phyloP scores from a whole-genome alignment of 805 yeast species.

The Barnettozyma wickerhamii region DNA sequence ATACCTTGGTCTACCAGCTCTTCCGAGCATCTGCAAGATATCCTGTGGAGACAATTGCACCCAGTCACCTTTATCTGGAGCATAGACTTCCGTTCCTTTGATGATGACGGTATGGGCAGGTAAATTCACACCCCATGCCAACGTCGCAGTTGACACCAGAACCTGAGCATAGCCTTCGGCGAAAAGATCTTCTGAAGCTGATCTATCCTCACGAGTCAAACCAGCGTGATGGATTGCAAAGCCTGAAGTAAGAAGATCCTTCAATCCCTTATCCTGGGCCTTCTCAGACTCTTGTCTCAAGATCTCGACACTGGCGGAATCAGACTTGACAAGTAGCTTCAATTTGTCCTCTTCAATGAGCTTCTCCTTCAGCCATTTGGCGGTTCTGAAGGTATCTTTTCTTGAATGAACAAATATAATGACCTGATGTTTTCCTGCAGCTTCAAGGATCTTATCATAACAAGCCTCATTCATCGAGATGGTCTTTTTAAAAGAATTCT shows the following conservation, averaged over 20 bases:
- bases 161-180: conserved; percentile 85
- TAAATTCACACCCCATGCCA: conserved; percentile 96
- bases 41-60: conserved; percentile 92
- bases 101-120: conserved; percentile 95
- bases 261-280: conserved; percentile 49
- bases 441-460: conserved; percentile 70
- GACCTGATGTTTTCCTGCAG: conserved; percentile 66
- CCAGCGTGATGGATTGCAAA: conserved; percentile 95
- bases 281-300: conserved; percentile 58
- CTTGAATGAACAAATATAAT: conserved; percentile 92
- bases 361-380: conserved; percentile 63
- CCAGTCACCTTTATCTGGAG: conserved; percentile 90
- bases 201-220: conserved; percentile 63
- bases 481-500: conserved; percentile 68
- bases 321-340: conserved; percentile 40
- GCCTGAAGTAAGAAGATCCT: conserved; percentile 62
- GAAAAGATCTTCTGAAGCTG: conserved; percentile 77
- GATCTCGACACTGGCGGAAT: conserved; percentile 52
- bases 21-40: conserved; percentile 93
- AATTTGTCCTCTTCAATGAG: conserved; percentile 51
- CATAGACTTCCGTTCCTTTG: conserved; percentile 90
- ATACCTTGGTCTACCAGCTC: conserved; percentile 96
- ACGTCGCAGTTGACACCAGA: conserved; percentile 84
- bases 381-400: conserved; percentile 85
- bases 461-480: conserved; percentile 90